phyloP scores from a whole-genome alignment of 2,329 filamentous ascomycete species.

The Arachnomyces sp. region DNA sequence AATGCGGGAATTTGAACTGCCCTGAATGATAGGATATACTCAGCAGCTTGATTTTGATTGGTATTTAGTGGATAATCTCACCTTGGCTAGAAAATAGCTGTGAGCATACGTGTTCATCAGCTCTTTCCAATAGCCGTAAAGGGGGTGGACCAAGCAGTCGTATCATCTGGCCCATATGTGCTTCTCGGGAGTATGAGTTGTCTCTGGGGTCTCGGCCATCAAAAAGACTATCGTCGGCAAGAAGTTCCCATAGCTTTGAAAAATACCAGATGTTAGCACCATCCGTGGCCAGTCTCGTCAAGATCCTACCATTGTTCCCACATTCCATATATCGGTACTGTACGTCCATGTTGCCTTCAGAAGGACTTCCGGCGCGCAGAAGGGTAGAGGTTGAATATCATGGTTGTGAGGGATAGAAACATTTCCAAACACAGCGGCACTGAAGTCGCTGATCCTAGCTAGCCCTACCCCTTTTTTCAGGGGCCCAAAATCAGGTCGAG shows the following conservation, averaged over 20 bases:
- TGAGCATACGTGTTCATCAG: not conserved
- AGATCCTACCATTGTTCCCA: slow-evolving; percentile 7
- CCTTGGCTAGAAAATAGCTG: slow-evolving; percentile 1
- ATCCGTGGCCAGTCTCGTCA: not conserved
- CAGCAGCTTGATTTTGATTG: not conserved
- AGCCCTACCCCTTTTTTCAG: no score
- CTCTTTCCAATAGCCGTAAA: not conserved
- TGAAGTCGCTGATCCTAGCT: slow-evolving; percentile 19
- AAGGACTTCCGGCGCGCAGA: slow-evolving; percentile 4
- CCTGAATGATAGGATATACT: slow-evolving; percentile 3
- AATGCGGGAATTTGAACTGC: slow-evolving; percentile 2
- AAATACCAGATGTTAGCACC: slow-evolving; percentile 6
- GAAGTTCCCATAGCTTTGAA: slow-evolving; percentile 12
- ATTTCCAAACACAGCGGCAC: slow-evolving; percentile 15
- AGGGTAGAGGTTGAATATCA: slow-evolving; percentile 8
- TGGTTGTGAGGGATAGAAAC: slow-evolving; percentile 12
- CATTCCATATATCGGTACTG: slow-evolving; percentile 4
- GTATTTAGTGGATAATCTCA: not conserved
- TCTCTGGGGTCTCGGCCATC: no score
- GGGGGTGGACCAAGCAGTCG: slow-evolving; percentile 10
- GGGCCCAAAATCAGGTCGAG: slow-evolving; percentile 16
- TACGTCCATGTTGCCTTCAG: slow-evolving; percentile 4
- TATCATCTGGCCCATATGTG: slow-evolving; percentile 18
- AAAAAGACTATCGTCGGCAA: no score
- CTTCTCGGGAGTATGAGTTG: no score